phyloP scores from a whole-genome alignment of 805 yeast genomes.

The Suhomyces pyralidae region DNA sequence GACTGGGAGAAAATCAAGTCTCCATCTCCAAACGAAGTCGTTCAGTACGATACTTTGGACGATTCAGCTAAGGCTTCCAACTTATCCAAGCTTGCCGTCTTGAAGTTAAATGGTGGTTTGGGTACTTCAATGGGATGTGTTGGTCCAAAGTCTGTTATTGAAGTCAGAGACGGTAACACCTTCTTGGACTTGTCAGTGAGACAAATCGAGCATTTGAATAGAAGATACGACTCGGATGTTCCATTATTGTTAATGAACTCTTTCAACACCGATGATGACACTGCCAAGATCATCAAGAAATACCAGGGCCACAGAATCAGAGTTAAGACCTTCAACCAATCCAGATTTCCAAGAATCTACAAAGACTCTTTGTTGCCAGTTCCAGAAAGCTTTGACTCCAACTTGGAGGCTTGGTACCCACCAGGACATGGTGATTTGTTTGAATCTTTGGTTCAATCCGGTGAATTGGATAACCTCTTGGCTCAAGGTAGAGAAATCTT shows the following conservation, averaged over 20 bases:
- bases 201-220: constrained; percentile 92
- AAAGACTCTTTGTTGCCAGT: constrained; percentile 96
- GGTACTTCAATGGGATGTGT: constrained; percentile 99
- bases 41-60: constrained; percentile 59
- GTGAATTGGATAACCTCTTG: constrained; percentile 84
- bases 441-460: constrained; percentile 83
- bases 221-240: constrained; percentile 86
- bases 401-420: constrained; percentile 91
- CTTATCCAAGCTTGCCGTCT: constrained; percentile 84
- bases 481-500: constrained; percentile 92
- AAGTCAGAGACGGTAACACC: constrained; percentile 97
- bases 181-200: constrained; percentile 93
- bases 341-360: constrained; percentile 93
- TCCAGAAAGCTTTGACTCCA: constrained; percentile 71
- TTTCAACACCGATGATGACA: constrained; percentile 94
- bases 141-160: constrained; percentile 97
- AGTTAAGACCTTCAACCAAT: constrained; percentile 94
- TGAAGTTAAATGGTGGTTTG: constrained; percentile 95
- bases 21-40: constrained; percentile 86
- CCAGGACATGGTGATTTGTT: constrained; percentile 99
- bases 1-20: constrained; percentile 97
- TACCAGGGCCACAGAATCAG: constrained; percentile 95
- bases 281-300: constrained; percentile 92
- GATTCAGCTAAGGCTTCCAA: constrained; percentile 34
- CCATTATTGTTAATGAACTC: constrained; percentile 98